Base-by-base conservation (phyloP, 1,139 yeast genomes). In the Entelexis sorbosivorans region DNA sequence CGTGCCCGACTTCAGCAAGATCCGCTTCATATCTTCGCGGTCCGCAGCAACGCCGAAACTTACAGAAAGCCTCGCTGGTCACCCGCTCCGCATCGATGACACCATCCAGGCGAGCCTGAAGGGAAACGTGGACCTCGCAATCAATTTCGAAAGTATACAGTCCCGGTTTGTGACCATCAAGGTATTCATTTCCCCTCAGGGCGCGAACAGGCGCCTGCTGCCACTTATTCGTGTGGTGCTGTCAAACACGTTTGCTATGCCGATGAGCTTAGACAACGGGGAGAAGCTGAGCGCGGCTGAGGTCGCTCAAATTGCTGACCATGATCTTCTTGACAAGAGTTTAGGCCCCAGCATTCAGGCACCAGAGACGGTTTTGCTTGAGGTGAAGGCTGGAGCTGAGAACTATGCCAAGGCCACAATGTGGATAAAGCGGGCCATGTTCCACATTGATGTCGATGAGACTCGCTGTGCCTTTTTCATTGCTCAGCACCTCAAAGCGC, bases 101-200 rank as follows among this genome's bases (percentile, higher is more conserved):
- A 60, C 35, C 9, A 6, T 40, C 5, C 57, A 54, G 38, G 19
- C 14, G 8, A 2, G 43, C 10, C 2, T 19, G 3, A 34, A 45
- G 11, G 46, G 34, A 73, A 1, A 81, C 82, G 9, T 57, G 60
- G 45, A 34, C 9, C 66, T 88, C 38, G 81, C 79, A 57, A 66
- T 88, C 51, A 94, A 88, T 63, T 76, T 84, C 60, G 96, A 91
- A 66, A 78, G 82, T 56, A 83, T 78, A 64, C 76, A 80, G 51
- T 85, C 96, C 1, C 81, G 83, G 61, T 91, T 91, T 64, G 78
- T 86, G 24, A 79, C 84, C n/a, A 72, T 87, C 22, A 76, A 79
- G 55, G 64, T 87, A 34, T 68, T 82, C 34, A 66, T 85, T 61
- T 79, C 93, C 1, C 70, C 76, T 8, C 45, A 44, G 3, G 71